Percentiles rank a stretch among this genome's conserved stretches.
These are phyloP conservation scores for Geotrichum klebahnii DNA, from an alignment of 1,139 yeast genomes.

Conservation along the genomic window DNA sequence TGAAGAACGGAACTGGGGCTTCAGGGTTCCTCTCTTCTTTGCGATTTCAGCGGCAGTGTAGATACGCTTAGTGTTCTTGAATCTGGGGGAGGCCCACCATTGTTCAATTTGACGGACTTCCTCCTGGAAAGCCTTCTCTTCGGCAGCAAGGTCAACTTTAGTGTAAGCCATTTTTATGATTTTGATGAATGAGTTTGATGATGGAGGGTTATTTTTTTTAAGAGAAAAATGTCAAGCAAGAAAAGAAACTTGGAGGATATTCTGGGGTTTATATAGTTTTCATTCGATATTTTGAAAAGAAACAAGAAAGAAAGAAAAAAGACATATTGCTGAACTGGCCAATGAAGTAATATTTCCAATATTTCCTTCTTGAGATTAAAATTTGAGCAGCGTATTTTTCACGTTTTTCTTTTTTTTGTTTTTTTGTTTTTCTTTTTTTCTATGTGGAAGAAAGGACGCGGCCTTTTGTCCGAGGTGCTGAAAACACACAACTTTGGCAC, in stretches of 20 bases:
- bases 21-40: slow-evolving; percentile 74
- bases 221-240: not conserved
- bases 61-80: slow-evolving; percentile 82
- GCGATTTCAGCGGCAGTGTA: slow-evolving; percentile 89
- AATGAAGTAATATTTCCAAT: slow-evolving; percentile 12
- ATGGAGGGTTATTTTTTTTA: not conserved
- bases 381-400: not conserved
- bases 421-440: not conserved
- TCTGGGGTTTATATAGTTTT: slow-evolving; percentile 21
- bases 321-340: not conserved
- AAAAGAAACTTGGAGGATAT: slow-evolving; percentile 9
- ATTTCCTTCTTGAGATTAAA: slow-evolving; percentile 4
- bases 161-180: slow-evolving; percentile 19
- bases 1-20: slow-evolving; percentile 69
- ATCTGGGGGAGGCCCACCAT: slow-evolving; percentile 95
- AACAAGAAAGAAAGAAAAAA: not conserved
- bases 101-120: slow-evolving; percentile 69
- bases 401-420: too few species aligned
- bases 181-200: not conserved
- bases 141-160: slow-evolving; percentile 41
- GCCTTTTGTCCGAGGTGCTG: slow-evolving; percentile 21
- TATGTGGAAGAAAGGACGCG: not conserved
- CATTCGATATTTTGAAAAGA: not conserved
- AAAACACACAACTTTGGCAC: not conserved
- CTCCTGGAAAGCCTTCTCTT: slow-evolving; percentile 60